Evolutionary conservation across 345 rosid species (phyloP).

Genomic region (Dimocarpus longan): DNA sequence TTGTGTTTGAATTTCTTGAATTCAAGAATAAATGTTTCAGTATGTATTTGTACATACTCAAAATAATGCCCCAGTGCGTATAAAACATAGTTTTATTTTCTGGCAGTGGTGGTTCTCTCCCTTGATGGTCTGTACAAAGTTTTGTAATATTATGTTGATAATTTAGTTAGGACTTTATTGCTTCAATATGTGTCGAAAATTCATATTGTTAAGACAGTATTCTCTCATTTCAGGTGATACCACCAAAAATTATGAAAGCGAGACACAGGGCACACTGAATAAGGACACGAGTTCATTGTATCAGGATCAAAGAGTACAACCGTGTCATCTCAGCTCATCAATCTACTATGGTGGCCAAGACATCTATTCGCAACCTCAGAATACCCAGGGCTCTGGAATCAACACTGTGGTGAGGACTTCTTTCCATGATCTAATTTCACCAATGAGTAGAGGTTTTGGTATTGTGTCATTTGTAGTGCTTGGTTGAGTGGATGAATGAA

Average conservation of each 20-base stretch:
- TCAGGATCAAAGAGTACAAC: constrained; percentile 64
- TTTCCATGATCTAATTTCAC: background rate
- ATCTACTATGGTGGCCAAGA: constrained; percentile 89
- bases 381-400: constrained; percentile 39
- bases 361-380: constrained; percentile 46
- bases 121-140: background rate
- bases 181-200: background rate
- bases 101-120: background rate
- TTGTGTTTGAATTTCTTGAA: background rate
- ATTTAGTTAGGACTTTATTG: background rate
- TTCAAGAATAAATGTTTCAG: background rate
- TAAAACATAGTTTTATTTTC: background rate
- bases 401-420: constrained; percentile 54
- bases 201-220: background rate
- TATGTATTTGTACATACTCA: background rate
- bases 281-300: constrained; percentile 42
- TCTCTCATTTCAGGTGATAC: constrained; percentile 37
- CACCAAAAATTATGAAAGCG: constrained; percentile 36
- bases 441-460: background rate
- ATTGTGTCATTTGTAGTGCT: background rate
- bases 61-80: background rate
- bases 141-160: background rate
- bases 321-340: constrained; percentile 77
- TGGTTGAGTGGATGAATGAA: background rate
- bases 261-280: constrained; percentile 31